Conservation (phyloP, 306 rosid species). For the Medicago ruthenica region DNA sequence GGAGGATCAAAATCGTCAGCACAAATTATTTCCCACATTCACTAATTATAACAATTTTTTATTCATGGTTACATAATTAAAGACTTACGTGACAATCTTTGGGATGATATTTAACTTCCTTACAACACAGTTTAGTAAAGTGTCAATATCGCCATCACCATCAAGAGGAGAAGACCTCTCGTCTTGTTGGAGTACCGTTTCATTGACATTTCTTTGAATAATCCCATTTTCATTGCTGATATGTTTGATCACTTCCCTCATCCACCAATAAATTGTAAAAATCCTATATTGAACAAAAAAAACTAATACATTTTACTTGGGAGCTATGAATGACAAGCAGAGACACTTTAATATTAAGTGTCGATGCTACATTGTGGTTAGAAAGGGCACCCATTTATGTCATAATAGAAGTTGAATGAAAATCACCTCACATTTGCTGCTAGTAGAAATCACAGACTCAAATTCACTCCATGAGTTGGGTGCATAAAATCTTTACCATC, state of each 20-base stretch:
- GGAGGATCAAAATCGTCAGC: no score
- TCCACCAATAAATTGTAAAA: no score
- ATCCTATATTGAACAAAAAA: slow-evolving; percentile 56
- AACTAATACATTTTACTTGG: neutral
- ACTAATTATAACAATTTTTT: no score
- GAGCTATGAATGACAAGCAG: neutral
- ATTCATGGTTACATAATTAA: no score
- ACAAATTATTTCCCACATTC: no score
- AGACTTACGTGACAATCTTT: no score
- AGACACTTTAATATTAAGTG: neutral
- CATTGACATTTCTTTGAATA: slow-evolving; percentile 36
- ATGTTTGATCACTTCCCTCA: no score
- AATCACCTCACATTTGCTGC: slow-evolving; percentile 74
- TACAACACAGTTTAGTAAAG: slow-evolving; percentile 71
- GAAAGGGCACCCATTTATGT: slow-evolving; percentile 3
- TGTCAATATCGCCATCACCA: slow-evolving; percentile 46
- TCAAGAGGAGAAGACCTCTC: slow-evolving; percentile 47
- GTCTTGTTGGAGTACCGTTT: slow-evolving; percentile 55
- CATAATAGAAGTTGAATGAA: neutral
- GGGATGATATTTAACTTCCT: slow-evolving; percentile 69
- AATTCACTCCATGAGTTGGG: slow-evolving; percentile 64
- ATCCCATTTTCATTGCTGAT: no score
- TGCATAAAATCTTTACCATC: slow-evolving; percentile 66
- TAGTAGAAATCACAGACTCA: slow-evolving; percentile 45
- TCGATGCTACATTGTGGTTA: neutral